Conservation (phyloP, 495 filamentous ascomycete genomes). For the Aspergillus incahuasiensis region DNA sequence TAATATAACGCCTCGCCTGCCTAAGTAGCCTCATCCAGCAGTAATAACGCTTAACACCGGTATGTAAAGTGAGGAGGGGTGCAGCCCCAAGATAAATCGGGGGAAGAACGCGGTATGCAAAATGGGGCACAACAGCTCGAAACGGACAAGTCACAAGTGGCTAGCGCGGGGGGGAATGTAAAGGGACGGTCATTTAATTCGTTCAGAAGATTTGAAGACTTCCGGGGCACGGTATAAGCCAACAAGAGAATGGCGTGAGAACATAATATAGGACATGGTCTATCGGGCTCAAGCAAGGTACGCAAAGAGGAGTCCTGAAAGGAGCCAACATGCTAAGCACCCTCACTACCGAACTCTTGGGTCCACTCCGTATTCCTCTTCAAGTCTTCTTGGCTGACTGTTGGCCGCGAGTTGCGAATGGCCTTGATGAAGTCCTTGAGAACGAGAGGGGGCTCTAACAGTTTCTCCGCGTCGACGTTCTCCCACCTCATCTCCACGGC, state of each 20-base stretch:
- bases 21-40: constrained; percentile 20
- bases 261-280: constrained; percentile 6
- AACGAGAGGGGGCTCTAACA: constrained; percentile 80
- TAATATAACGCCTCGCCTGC: constrained; percentile 22
- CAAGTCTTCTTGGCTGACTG: constrained; percentile 82
- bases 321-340: constrained; percentile 39
- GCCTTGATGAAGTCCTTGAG: constrained; percentile 94
- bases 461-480: constrained; percentile 69
- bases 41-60: constrained; percentile 33
- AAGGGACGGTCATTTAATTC: neutral
- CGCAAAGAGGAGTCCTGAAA: neutral
- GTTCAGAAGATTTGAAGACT: neutral
- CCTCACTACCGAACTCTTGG: constrained; percentile 93
- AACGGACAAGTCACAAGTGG: neutral
- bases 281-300: constrained; percentile 5
- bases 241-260: neutral
- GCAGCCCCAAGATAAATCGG: neutral
- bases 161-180: neutral
- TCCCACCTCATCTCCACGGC: constrained; percentile 95
- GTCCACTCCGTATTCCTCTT: constrained; percentile 89
- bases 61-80: constrained; percentile 5
- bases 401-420: constrained; percentile 79
- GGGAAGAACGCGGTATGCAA: neutral
- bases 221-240: neutral
- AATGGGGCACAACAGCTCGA: neutral